Evolutionary conservation across 1,284 basidiomycete species (phyloP).

Genomic region (Sporisorium sorghi): DNA sequence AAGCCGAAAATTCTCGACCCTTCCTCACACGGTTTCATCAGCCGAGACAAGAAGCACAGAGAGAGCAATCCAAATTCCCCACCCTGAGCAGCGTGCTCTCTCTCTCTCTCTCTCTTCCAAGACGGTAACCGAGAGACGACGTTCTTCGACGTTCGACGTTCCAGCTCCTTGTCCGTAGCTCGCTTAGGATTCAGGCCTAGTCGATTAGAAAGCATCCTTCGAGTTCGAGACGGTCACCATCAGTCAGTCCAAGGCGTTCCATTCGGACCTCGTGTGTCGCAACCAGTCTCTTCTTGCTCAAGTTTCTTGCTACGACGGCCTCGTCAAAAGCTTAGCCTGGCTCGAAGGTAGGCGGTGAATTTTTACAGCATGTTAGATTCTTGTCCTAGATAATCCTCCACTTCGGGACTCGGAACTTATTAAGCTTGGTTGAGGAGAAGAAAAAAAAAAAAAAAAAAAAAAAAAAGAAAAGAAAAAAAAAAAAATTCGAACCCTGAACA

Average conservation of each 20-base stretch:
- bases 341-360: background rate
- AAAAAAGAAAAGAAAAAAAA: conserved; percentile 11
- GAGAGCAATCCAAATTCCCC: no score
- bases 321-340: background rate
- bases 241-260: no score
- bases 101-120: no score
- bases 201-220: background rate
- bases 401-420: conserved; percentile 16
- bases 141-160: no score
- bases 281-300: background rate
- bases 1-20: background rate
- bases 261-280: no score
- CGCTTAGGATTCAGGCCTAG: background rate
- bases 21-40: conserved; percentile 2
- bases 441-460: conserved; percentile 19
- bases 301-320: background rate
- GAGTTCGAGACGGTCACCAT: background rate
- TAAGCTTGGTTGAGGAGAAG: background rate
- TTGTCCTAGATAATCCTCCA: conserved; percentile 1
- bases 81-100: no score
- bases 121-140: no score
- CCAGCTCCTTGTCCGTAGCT: no score
- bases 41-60: conserved; percentile 2
- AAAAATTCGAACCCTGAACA: no score
- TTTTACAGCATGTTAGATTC: background rate